A percentile compares a stretch with the other conserved stretches of the same genome.
Evolutionary conservation across 2,329 filamentous ascomycete species (phyloP).

Genomic region (Huntiella omanensis): DNA sequence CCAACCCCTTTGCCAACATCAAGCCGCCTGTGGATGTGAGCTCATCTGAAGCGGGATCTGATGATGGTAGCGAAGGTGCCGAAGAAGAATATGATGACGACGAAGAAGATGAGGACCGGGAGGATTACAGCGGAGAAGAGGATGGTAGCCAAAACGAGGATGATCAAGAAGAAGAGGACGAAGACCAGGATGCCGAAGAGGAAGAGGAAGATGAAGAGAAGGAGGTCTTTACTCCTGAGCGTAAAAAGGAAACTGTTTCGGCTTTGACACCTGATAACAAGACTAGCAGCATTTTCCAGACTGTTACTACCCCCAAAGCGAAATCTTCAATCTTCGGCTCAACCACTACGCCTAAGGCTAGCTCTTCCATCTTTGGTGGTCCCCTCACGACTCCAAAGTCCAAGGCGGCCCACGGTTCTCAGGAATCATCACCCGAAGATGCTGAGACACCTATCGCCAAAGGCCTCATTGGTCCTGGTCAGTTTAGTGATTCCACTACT

Average conservation of each 20-base stretch:
- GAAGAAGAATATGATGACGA: constrained; percentile 8
- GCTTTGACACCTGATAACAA: not conserved
- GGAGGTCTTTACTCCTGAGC: constrained; percentile 17
- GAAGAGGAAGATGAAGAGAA: not conserved
- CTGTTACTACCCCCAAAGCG: not conserved
- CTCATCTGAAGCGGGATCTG: not conserved
- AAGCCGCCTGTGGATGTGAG: constrained; percentile 7
- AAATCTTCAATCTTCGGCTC: constrained; percentile 2
- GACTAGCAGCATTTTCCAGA: not conserved
- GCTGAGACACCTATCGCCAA: constrained; percentile 2
- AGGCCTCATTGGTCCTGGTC: not conserved
- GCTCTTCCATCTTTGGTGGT: constrained; percentile 2
- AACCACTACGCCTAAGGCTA: constrained; percentile 4
- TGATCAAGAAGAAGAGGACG: constrained; percentile 1
- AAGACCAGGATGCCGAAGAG: not conserved
- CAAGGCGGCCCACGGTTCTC: constrained; percentile 3
- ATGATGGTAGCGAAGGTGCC: not conserved
- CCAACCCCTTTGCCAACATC: constrained; percentile 7
- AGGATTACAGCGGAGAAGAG: not conserved
- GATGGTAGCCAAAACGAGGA: not conserved
- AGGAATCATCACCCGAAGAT: constrained; percentile 1
- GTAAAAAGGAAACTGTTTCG: constrained; percentile 2
- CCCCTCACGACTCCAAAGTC: not conserved
- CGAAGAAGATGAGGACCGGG: constrained; percentile 9
- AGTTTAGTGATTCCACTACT: constrained; percentile 22